These are phyloP conservation scores for Biscogniauxia sp. DNA, from an alignment of 2,329 filamentous ascomycete genomes.

Conservation along the genomic window DNA sequence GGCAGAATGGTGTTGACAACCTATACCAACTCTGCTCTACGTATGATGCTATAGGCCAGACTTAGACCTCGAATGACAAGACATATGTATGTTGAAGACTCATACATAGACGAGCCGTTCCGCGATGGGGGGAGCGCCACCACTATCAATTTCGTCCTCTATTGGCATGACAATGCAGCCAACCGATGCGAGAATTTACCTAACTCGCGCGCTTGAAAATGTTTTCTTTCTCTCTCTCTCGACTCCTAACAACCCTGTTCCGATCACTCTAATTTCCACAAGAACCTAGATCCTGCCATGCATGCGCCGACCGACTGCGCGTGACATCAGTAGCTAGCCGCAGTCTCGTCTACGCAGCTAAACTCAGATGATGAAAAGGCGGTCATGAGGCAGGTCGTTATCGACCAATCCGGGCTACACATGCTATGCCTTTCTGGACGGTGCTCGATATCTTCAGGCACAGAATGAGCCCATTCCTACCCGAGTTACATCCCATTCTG, in stretches of 20 bases:
- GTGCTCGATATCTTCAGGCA: background rate
- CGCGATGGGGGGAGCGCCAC: background rate
- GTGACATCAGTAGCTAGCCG: conserved; percentile 1
- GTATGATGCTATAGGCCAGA: background rate
- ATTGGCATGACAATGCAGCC: background rate
- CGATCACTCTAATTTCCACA: background rate
- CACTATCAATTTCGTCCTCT: background rate
- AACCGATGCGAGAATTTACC: background rate
- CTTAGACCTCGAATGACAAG: background rate
- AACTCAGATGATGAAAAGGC: background rate
- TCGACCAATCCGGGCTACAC: background rate
- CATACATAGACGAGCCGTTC: background rate
- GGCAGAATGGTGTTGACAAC: background rate
- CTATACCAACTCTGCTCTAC: background rate
- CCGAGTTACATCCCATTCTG: background rate
- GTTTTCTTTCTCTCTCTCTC: background rate
- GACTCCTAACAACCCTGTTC: background rate
- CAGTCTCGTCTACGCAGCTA: background rate
- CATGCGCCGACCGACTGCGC: background rate
- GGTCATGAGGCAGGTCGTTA: background rate
- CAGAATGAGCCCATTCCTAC: background rate
- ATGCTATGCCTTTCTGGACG: background rate
- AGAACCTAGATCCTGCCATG: background rate
- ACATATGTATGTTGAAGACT: background rate
- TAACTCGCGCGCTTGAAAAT: background rate